phyloP scores from a whole-genome alignment of 2,329 filamentous ascomycete genomes.

The Xylaria sp. region DNA sequence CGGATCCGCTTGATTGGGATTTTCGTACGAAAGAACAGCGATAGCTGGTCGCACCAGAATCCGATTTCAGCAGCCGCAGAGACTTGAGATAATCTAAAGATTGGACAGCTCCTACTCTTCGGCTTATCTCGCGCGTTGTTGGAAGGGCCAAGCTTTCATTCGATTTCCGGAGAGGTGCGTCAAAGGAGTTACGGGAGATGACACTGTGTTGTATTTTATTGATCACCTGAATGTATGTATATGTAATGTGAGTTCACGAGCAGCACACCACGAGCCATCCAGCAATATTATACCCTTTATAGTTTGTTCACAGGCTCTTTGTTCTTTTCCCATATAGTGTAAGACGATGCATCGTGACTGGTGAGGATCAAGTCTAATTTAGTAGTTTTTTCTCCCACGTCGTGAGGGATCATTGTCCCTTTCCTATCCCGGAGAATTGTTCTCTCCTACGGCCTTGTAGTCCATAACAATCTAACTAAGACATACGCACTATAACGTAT shows the following conservation, averaged over 20 bases:
- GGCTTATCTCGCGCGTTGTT: not conserved
- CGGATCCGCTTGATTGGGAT: not conserved
- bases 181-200: not conserved
- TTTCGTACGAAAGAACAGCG: not conserved
- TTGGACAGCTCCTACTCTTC: not conserved
- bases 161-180: not conserved
- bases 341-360: not conserved
- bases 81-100: not conserved
- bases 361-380: not conserved
- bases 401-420: not conserved
- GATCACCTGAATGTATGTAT: not conserved
- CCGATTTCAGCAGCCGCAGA: not conserved
- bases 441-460: not conserved
- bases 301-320: not conserved
- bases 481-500: not conserved
- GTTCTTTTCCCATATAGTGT: not conserved
- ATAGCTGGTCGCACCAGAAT: not conserved
- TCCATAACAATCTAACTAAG: not conserved
- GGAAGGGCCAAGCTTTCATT: not conserved
- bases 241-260: not conserved
- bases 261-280: not conserved
- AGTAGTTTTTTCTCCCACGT: not conserved
- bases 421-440: not conserved
- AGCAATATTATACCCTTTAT: conserved; percentile 10
- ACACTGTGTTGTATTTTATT: not conserved